Evolutionary conservation across 192 early-diverging fungal species (phyloP), one percentile per base, ranked within the genome.

Genomic region (Chytriomyces confervae): DNA sequence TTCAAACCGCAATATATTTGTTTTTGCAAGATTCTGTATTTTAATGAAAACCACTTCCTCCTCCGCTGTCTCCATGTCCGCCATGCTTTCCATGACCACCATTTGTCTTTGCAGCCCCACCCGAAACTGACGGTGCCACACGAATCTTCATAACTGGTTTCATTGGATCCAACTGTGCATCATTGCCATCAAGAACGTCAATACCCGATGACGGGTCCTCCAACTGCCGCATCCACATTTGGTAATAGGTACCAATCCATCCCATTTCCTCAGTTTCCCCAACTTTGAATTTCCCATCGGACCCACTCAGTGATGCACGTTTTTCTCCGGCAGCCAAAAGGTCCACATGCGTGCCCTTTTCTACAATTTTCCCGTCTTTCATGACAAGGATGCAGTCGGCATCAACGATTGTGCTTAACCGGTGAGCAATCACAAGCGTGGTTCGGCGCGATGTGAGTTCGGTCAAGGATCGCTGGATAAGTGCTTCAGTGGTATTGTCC

Each of bases 191-290:
- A 13, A 57, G 13, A 27, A 4, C 63, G 63, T 2, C n/a, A 11
- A 65, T 67, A 50, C 20, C 67, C 7, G 18, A 20, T 50, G 48
- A 23, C 65, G 82, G 79, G 11, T 85, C 80, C 5, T 85, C 81
- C 49, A 93, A 84, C 89, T 98, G 95, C 77, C 94, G 92, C 77
- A 92, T 91, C 96, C 95, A 97, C 94, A 97, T 95, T 69, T 92
- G 88, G 73, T 89, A 93, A 77, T 98, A 97, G 2, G 93, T 88
- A 6, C 92, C 93, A 24, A 81, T 76, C 72, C 74, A 76, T 44
- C 69, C 69, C 61, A 72, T 63, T 6, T 44, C 62, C 47, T 73
- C 79, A 27, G 53, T 65, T 27, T 80, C 75, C 10, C 61, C 72
- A 36, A 77, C 78, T 27, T 85, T 72, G 71, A 61, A 62, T 36